Percentiles rank a stretch among this genome's conserved stretches.
Conservation (phyloP, 768 basidiomycete genomes). For the Mycena galopus region DNA sequence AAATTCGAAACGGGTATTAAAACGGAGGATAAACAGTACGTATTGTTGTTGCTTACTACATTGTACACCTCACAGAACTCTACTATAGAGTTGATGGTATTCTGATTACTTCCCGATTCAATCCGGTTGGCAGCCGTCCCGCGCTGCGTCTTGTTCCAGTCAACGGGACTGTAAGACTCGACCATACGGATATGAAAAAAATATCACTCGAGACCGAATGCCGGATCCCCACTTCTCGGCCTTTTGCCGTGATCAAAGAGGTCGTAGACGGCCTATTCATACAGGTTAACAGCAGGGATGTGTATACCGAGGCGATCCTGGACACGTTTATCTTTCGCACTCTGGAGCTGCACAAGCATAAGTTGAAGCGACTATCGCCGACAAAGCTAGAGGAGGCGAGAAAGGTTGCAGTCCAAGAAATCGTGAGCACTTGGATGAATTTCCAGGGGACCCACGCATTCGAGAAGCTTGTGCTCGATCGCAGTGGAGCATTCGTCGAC, state of each 20-base stretch:
- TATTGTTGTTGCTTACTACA: constrained; percentile 6
- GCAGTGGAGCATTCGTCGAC: constrained; percentile 15
- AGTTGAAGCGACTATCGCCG: constrained; percentile 3
- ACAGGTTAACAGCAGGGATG: constrained; percentile 15
- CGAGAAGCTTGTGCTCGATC: constrained; percentile 24
- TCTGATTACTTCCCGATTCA: constrained; percentile 8
- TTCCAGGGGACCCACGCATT: constrained; percentile 18
- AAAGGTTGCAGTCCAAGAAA: constrained; percentile 2
- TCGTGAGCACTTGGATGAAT: constrained; percentile 17
- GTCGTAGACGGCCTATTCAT: constrained; percentile 21
- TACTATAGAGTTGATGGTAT: constrained; percentile 3
- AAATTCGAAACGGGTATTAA: constrained; percentile 9
- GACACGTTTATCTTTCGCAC: constrained; percentile 7
- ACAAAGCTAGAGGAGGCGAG: constrained; percentile 16
- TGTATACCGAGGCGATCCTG: constrained; percentile 13
- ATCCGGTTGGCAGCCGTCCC: constrained; percentile 3
- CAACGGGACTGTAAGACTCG: constrained; percentile 7
- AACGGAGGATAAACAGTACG: constrained; percentile 4
- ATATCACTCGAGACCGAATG: constrained; percentile 1
- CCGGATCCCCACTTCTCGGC: constrained; percentile 18
- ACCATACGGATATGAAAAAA: constrained; percentile 4
- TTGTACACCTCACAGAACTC: constrained; percentile 4
- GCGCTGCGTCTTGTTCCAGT: constrained; percentile 5
- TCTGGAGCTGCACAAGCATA: constrained; percentile 6
- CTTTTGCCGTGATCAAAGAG: constrained; percentile 21